Conservation (phyloP, 129 eudicot species). For the Dittrichia graveolens region DNA sequence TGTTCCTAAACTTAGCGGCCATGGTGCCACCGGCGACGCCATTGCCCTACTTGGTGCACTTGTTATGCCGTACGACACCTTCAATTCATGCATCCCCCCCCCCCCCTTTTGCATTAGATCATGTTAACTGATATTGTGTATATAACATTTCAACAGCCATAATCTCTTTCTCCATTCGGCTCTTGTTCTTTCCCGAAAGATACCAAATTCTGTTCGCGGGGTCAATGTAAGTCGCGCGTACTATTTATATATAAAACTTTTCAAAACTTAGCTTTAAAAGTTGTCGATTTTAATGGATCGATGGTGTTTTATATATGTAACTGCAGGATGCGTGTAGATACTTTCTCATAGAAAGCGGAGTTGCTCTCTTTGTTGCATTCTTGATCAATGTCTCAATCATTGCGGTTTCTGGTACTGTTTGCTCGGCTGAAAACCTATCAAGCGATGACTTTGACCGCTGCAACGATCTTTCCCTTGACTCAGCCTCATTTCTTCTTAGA, state of each 20-base stretch:
- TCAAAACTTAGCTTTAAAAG: not conserved
- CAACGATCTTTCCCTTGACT: slow-evolving; percentile 62
- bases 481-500: slow-evolving; percentile 87
- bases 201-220: slow-evolving; percentile 71
- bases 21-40: slow-evolving; percentile 91
- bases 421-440: slow-evolving; percentile 49
- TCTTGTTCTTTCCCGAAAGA: slow-evolving; percentile 79
- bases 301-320: slow-evolving; percentile 17
- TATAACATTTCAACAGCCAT: slow-evolving; percentile 49
- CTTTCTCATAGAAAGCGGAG: slow-evolving; percentile 82
- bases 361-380: slow-evolving; percentile 81
- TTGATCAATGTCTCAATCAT: slow-evolving; percentile 74
- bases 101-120: not conserved
- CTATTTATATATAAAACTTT: not conserved
- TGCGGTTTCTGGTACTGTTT: slow-evolving; percentile 86
- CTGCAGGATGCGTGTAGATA: slow-evolving; percentile 94
- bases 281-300: not conserved
- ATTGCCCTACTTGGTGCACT: slow-evolving; percentile 96
- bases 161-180: slow-evolving; percentile 97
- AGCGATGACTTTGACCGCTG: slow-evolving; percentile 46
- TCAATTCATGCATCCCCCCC: not conserved
- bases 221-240: slow-evolving; percentile 56
- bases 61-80: slow-evolving; percentile 77
- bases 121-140: not conserved
- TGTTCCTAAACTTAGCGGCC: slow-evolving; percentile 72